Percentiles rank a stretch among this genome's conserved stretches.
These are phyloP conservation scores for Neurospora sp. DNA, from an alignment of 495 filamentous ascomycete genomes.

Conservation along the genomic window DNA sequence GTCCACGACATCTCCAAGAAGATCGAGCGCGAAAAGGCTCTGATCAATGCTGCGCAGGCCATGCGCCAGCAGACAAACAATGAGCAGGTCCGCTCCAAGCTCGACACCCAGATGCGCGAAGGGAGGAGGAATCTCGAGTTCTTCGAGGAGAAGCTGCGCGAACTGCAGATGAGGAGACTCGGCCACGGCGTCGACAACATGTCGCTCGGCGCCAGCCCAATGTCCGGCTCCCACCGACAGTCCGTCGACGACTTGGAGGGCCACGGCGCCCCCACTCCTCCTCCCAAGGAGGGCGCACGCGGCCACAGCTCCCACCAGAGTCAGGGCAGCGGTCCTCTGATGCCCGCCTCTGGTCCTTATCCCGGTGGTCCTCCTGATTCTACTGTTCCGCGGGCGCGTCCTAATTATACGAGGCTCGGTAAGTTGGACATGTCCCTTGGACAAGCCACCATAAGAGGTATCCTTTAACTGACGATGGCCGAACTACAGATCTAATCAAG, in stretches of 20 bases:
- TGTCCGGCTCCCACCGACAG: constrained; percentile 25
- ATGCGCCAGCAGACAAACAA: constrained; percentile 96
- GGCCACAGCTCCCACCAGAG: constrained; percentile 26
- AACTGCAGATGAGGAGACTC: constrained; percentile 72
- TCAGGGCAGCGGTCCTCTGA: constrained; percentile 51
- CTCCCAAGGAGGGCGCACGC: constrained; percentile 49
- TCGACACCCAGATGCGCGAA: constrained; percentile 89
- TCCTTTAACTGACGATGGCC: background rate
- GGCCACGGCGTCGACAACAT: constrained; percentile 54
- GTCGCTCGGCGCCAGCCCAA: constrained; percentile 37
- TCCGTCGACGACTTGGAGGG: constrained; percentile 30
- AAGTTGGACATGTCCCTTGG: constrained; percentile 19
- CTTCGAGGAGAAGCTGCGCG: constrained; percentile 79
- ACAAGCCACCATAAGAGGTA: background rate
- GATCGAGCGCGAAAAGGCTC: constrained; percentile 94
- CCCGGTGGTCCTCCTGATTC: constrained; percentile 60
- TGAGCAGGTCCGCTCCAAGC: constrained; percentile 71
- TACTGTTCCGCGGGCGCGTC: constrained; percentile 59
- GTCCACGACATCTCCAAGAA: constrained; percentile 85
- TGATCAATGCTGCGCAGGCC: constrained; percentile 85
- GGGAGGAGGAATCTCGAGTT: constrained; percentile 87
- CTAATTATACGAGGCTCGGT: constrained; percentile 97
- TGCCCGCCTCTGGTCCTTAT: constrained; percentile 77
- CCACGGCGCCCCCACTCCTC: constrained; percentile 43
- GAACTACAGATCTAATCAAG: constrained; percentile 80